Percentiles rank a stretch among this genome's conserved stretches.
Conservation (phyloP, 305 asterid genomes). For the Lippia alba region DNA sequence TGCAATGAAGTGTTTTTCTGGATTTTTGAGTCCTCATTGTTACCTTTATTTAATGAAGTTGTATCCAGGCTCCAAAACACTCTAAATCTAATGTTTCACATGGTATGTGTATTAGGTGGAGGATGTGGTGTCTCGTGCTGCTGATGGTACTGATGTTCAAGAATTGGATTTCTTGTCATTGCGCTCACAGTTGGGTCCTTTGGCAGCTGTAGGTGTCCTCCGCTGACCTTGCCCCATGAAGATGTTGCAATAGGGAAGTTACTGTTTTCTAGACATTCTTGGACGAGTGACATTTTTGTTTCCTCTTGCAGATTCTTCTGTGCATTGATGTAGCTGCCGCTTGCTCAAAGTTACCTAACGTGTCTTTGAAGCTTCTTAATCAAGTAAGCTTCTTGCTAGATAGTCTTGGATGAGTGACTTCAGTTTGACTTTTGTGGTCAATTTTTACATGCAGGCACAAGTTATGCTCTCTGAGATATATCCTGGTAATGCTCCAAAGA, state of each 20-base stretch:
- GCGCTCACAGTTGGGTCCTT: constrained; percentile 91
- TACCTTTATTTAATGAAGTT: too few relatives aligned
- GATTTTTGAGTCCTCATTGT: constrained; percentile 9
- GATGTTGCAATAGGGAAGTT: constrained; percentile 36
- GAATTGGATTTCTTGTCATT: constrained; percentile 78
- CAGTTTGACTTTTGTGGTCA: constrained; percentile 31
- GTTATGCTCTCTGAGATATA: constrained; percentile 93
- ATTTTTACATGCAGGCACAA: constrained; percentile 74
- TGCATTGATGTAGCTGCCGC: constrained; percentile 95
- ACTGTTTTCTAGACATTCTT: constrained; percentile 35
- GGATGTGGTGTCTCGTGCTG: constrained; percentile 89
- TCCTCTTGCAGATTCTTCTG: constrained; percentile 74
- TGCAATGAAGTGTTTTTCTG: constrained; percentile 14
- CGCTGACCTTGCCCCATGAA: constrained; percentile 35
- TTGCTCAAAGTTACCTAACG: constrained; percentile 71
- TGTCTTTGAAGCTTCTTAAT: constrained; percentile 85
- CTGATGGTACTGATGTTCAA: constrained; percentile 78
- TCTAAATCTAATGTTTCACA: constrained; percentile 32
- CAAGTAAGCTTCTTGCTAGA: constrained; percentile 53
- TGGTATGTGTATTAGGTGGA: constrained; percentile 63
- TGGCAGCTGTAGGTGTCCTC: constrained; percentile 80
- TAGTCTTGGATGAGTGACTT: constrained; percentile 10
- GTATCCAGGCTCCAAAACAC: constrained; percentile 8
- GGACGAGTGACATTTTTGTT: constrained; percentile 29
- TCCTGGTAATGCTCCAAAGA: constrained; percentile 91